Evolutionary conservation across 345 rosid genomes (phyloP), one percentile per base, ranked within the genome.

Genomic region (Ceriops decandra): DNA sequence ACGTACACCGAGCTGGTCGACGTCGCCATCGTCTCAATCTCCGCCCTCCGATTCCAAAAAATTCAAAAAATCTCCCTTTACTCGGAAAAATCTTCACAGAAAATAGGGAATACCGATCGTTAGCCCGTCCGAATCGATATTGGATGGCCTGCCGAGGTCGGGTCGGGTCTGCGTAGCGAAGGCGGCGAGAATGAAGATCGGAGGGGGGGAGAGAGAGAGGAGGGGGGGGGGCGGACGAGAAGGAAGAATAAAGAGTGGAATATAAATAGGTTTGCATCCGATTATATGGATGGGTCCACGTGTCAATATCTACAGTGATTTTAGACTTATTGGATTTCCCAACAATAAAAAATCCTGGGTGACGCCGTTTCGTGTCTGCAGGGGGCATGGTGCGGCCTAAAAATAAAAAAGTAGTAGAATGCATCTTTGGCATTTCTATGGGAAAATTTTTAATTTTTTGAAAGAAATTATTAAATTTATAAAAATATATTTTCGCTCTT

Each of bases 211-310:
- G 74, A 69, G 60, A 51, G 73, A 47, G 74, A 47, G 62, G 22
- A n/a, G n/a, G 24, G 2, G 22, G 3, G 56, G 20, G 73, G 68
- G 81, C 88, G 89, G 86, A 81, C 86, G 67, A 84, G 83, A 87
- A 82, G 63, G 68, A n/a, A 62, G 86, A 83, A 75, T 82, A 82
- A 82, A 84, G 85, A 71, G 80, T 67, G 88, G 85, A 85, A 87
- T 93, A 90, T 93, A 93, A 93, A 93, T 93, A 93, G 95, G 96
- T 93, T 90, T 90, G 93, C 91, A 88, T 93, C 93, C 90, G 97
- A 85, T 85, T 76, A 56, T 69, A 76, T 69, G 61, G 64, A 35
- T 67, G 56, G 22, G 67, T 72, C 83, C 90, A 88, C 93, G 98
- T 92, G 97, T 82, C 84, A 10, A 67, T 33, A 84, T 88, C 89